Percentiles rank a stretch among this genome's conserved stretches.
phyloP scores from a whole-genome alignment of 257 asterid species.

The Solanum sitiens region DNA sequence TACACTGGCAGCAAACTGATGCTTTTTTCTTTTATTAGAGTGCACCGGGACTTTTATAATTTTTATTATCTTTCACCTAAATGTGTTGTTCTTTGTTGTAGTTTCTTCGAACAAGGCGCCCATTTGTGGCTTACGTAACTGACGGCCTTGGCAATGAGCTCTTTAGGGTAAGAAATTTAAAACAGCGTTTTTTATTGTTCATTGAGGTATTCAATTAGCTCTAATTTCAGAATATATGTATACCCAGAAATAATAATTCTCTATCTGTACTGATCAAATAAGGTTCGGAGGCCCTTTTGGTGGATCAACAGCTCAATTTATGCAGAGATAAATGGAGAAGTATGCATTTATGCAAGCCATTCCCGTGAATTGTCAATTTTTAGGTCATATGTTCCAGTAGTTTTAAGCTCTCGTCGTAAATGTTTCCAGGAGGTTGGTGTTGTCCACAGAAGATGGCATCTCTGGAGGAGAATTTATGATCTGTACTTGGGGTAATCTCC shows the following conservation, averaged over 20 bases:
- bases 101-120: slow-evolving; percentile 85
- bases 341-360: slow-evolving; percentile 13
- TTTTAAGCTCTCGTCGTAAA: background rate
- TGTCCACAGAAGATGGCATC: slow-evolving; percentile 99
- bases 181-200: background rate
- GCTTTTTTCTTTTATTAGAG: background rate
- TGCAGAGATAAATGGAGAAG: slow-evolving; percentile 86
- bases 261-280: slow-evolving; percentile 3
- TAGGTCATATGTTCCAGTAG: background rate
- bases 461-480: slow-evolving; percentile 93
- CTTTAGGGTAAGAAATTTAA: slow-evolving; percentile 48
- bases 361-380: background rate
- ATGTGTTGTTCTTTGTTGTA: slow-evolving; percentile 21
- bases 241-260: background rate
- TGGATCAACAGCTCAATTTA: slow-evolving; percentile 97
- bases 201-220: background rate
- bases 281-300: slow-evolving; percentile 98
- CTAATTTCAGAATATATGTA: background rate
- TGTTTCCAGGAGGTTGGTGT: slow-evolving; percentile 78
- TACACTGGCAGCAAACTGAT: background rate
- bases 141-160: slow-evolving; percentile 79
- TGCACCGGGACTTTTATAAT: background rate
- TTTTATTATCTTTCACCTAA: background rate
- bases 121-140: slow-evolving; percentile 69
- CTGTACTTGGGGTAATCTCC: slow-evolving; percentile 78